Conservation (phyloP, 345 rosid species). For the Eucalyptus globulus region DNA sequence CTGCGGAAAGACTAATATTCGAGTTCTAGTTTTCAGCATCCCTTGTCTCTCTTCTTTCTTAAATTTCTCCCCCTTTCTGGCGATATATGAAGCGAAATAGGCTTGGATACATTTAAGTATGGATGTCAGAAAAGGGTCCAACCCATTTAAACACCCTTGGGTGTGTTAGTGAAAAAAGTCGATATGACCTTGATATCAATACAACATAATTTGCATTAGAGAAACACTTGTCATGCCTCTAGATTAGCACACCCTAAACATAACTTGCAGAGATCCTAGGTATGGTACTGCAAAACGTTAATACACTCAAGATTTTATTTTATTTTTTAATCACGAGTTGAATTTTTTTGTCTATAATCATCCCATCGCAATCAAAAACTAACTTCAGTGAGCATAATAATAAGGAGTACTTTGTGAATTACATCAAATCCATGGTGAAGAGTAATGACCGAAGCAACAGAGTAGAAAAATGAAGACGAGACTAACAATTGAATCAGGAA, state of each 20-base stretch:
- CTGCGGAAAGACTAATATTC: neutral
- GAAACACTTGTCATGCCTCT: neutral
- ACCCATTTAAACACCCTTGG: neutral
- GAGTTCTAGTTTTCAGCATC: neutral
- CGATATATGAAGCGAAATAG: neutral
- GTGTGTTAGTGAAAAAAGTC: neutral
- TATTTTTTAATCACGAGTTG: too few species aligned
- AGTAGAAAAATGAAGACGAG: neutral
- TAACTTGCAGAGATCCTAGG: neutral
- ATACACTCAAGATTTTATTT: neutral
- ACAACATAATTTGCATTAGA: neutral
- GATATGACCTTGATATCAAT: neutral
- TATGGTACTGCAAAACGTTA: neutral
- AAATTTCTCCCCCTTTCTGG: neutral
- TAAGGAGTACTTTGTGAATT: neutral
- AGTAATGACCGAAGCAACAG: neutral
- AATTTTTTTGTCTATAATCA: neutral
- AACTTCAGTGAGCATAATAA: neutral
- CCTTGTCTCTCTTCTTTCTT: neutral
- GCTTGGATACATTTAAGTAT: neutral
- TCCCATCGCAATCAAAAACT: neutral
- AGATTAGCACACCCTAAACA: neutral
- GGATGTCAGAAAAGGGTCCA: neutral
- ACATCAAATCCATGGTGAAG: neutral
- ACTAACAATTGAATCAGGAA: neutral